These are phyloP conservation scores for Piloderma croceum DNA, from an alignment of 768 basidiomycete genomes.

Conservation along the genomic window DNA sequence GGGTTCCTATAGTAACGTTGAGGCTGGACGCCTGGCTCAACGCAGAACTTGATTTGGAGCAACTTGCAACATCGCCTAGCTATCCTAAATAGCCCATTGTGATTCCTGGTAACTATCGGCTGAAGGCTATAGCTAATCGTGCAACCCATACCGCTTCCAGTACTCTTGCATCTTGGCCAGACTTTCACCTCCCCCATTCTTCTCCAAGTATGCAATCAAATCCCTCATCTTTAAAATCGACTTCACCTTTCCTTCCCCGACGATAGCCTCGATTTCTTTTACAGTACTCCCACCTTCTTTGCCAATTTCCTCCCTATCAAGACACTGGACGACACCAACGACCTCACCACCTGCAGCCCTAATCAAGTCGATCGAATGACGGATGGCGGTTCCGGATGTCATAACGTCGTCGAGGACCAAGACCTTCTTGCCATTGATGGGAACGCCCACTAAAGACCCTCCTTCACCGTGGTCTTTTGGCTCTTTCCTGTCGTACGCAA, in stretches of 20 bases:
- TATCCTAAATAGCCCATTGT: too few species aligned
- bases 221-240: constrained; percentile 84
- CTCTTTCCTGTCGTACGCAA: constrained; percentile 94
- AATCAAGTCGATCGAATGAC: constrained; percentile 76
- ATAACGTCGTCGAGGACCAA: constrained; percentile 95
- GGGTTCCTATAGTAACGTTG: too few species aligned
- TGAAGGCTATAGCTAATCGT: too few species aligned
- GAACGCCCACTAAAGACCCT: constrained; percentile 81
- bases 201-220: constrained; percentile 75
- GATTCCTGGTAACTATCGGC: too few species aligned
- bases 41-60: too few species aligned
- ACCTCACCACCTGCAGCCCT: constrained; percentile 65
- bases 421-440: constrained; percentile 74
- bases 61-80: too few species aligned
- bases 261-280: constrained; percentile 69
- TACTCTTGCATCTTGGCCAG: constrained; percentile 73
- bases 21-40: too few species aligned
- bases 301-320: constrained; percentile 85
- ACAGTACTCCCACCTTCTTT: constrained; percentile 72
- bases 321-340: constrained; percentile 80
- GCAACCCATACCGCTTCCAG: constrained; percentile 69
- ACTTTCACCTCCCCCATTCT: constrained; percentile 58
- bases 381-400: constrained; percentile 86
- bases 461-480: constrained; percentile 96
- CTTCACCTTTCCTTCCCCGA: constrained; percentile 60